Conservation (phyloP, 495 filamentous ascomycete species). For the Aspergillus baeticus region DNA sequence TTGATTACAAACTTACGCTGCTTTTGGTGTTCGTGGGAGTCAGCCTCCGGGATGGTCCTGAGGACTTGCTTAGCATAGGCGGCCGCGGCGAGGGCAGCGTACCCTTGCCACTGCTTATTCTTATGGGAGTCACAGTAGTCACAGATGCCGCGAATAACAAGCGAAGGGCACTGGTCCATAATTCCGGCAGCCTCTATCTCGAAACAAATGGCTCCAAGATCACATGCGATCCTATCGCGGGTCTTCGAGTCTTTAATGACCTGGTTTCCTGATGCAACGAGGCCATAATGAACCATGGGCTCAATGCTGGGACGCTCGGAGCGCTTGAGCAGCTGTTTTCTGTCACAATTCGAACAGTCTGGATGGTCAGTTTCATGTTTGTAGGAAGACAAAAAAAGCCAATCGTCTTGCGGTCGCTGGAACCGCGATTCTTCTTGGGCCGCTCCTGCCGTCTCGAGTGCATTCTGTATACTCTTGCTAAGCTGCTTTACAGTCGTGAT, state of each 20-base stretch:
- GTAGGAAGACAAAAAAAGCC: too few relatives aligned
- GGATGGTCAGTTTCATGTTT: neutral
- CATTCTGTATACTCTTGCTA: neutral
- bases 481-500: neutral
- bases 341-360: too few relatives aligned
- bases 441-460: too few relatives aligned
- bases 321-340: too few relatives aligned
- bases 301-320: too few relatives aligned
- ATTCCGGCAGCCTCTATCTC: neutral
- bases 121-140: slow-evolving; percentile 7
- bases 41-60: too few relatives aligned
- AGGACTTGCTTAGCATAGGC: slow-evolving; percentile 30
- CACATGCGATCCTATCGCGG: neutral
- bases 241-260: neutral
- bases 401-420: too few relatives aligned
- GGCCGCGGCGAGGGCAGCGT: slow-evolving; percentile 26
- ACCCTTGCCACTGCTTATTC: neutral
- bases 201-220: neutral
- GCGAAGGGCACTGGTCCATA: neutral
- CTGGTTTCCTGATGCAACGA: neutral
- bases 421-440: too few relatives aligned
- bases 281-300: neutral
- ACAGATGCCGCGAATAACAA: slow-evolving; percentile 7
- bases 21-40: too few relatives aligned
- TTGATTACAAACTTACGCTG: too few relatives aligned